phyloP scores from a whole-genome alignment of 2,329 filamentous ascomycete species.

The Hypoxylon sp. region DNA sequence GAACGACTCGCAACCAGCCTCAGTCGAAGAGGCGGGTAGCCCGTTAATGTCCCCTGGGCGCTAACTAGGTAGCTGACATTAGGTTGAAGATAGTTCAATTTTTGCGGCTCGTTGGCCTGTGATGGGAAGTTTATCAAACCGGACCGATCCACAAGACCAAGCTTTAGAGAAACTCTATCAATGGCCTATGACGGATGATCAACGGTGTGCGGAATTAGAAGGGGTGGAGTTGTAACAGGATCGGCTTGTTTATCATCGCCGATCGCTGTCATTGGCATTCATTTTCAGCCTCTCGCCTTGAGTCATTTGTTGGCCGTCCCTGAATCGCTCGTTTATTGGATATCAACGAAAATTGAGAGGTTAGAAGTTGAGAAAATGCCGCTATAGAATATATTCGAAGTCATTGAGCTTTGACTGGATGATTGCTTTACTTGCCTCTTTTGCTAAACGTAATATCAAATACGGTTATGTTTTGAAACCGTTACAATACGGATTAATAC shows the following conservation, averaged over 20 bases:
- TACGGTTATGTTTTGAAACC: neutral
- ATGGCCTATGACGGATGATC: constrained; percentile 33
- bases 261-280: constrained; percentile 34
- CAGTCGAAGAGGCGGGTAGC: constrained; percentile 2
- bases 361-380: neutral
- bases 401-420: neutral
- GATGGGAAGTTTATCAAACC: constrained; percentile 36
- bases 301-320: neutral
- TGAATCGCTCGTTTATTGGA: constrained; percentile 17
- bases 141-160: constrained; percentile 35
- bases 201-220: constrained; percentile 28
- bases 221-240: constrained; percentile 36
- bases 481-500: constrained; percentile 8
- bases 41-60: constrained; percentile 10
- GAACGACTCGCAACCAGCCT: constrained; percentile 2
- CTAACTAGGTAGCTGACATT: constrained; percentile 1
- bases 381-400: neutral
- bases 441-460: neutral
- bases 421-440: neutral
- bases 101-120: constrained; percentile 26
- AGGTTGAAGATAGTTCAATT: constrained; percentile 3
- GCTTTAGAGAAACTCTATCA: constrained; percentile 10
- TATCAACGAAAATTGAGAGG: neutral
- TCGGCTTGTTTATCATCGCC: constrained; percentile 36
- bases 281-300: constrained; percentile 26